Base-by-base conservation (phyloP, 1,284 basidiomycete genomes). In the Irpex sp. region DNA sequence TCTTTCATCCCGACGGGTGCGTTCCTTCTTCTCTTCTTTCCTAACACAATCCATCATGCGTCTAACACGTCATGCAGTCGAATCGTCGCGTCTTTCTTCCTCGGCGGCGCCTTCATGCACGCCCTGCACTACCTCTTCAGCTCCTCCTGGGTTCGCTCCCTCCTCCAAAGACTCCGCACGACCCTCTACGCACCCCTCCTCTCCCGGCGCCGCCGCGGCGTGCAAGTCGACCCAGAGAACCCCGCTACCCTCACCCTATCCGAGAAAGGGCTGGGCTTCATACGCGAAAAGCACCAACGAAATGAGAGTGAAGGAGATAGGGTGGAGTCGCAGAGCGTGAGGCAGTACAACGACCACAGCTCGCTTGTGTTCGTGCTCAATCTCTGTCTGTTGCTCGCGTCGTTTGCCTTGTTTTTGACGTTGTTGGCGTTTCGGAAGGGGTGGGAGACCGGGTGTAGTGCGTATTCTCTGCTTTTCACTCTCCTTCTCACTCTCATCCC, bases 21-120 rank as follows among this genome's bases (percentile, higher is more conserved):
- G 63, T 65, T 1, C 13, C 35, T 26, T 13, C 15, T 55, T 17
- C 13, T 9, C 39, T 43, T 43, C 8, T 5, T 43, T 43, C 26
- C 19, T 55, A n/a, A 51, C 21, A 53, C n/a, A 26, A 9, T 13
- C n/a, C n/a, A n/a, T n/a, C n/a, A n/a, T n/a, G n/a, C n/a, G n/a
- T n/a, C n/a, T n/a, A n/a, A n/a, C n/a, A n/a, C n/a, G n/a, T 13
- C 39, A n/a, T n/a, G 39, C 55, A 84, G 83, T 68, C 79, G 75
- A 56, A 73, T 78, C 47, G 72, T 81, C 43, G 69, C 77, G 36
- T 70, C 77, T 5, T 85, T 85, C 69, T 80, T 82, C 59, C 74
- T 83, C 15, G 83, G 83, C 56, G 79, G 79, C 71, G 79, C 81
- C 4, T 83, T 83, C 67, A 73, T 82, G 56, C 74, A 74, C 65